Evolutionary conservation across 2,329 filamentous ascomycete species (phyloP), one percentile per base, ranked within the genome.

Genomic region (Elsinoe australis): DNA sequence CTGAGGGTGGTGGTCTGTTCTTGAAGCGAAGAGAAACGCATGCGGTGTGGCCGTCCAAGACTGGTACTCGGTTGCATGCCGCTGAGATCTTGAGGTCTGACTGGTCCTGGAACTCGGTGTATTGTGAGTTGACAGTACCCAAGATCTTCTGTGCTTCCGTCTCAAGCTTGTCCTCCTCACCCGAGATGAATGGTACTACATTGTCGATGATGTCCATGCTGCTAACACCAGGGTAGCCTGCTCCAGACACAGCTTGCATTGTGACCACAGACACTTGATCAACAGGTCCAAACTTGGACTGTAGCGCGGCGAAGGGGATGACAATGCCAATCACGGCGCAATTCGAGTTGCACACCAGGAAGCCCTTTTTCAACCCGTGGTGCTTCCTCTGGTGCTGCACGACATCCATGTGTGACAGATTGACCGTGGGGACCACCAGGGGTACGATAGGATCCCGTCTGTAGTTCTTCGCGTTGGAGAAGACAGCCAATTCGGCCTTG

Each of bases 391-490:
- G 90, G 67, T 94, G 82, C n/a, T 85, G 83, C 63, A 96, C 90
- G 53, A 95, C 76, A 61, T 84, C 79, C 59, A 95, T 78, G 68
- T 96, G 90, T 34, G 79, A 69, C 9, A 94, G 80, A 72, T 96
- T 96, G 66, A 96, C 89, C 15, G 88, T 95, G 1, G 92, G 92
- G 6, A 96, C 89, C 55, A 96, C 85, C 61, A 96, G 81, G 8
- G 92, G 92, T 2, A 95, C 88, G 41, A 90, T 74, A 15, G 88
- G 87, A 64, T 95, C 83, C 64, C 83, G 83, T 59, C 92, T 85
- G 76, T 95, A 87, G 78, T 95, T 96, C 70, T 95, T 95, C 45
- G 92, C 89, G 67, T 96, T 98, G 60, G 88, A 95, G 73, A 98
- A 96, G 64, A 95, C 85, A 60, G 87, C 81, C 45, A 95, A 80